A percentile compares a stretch with the other conserved stretches of the same genome.
Conservation (phyloP, 805 yeast species). For the Suhomyces sp. region DNA sequence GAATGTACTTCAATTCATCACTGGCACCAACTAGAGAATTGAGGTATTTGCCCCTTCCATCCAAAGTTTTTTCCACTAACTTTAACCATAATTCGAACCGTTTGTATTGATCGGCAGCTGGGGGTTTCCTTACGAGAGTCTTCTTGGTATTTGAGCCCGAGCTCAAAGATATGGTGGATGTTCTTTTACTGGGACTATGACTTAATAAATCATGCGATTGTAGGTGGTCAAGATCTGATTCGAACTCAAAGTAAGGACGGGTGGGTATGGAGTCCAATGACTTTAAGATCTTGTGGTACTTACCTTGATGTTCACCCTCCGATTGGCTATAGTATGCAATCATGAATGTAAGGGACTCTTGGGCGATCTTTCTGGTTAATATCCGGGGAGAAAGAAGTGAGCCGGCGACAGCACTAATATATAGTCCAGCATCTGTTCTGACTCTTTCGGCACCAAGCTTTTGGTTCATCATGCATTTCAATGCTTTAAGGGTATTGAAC, state of each 20-base stretch:
- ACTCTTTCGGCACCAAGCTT: conserved; percentile 61
- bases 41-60: conserved; percentile 78
- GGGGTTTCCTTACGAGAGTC: conserved; percentile 35
- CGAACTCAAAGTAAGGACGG: conserved; percentile 40
- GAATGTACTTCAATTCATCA: conserved; percentile 61
- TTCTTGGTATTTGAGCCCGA: conserved; percentile 6
- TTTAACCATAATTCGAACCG: conserved; percentile 71
- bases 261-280: conserved; percentile 47
- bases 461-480: conserved; percentile 69
- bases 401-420: conserved; percentile 61
- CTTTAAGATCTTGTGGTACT: conserved; percentile 56
- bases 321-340: conserved; percentile 35
- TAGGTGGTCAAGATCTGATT: conserved; percentile 27
- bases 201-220: not conserved
- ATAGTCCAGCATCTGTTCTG: conserved; percentile 38
- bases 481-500: conserved; percentile 69
- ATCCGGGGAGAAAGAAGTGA: conserved; percentile 74
- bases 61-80: conserved; percentile 63
- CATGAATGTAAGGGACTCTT: conserved; percentile 63
- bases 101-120: conserved; percentile 35
- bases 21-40: conserved; percentile 93
- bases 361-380: conserved; percentile 72
- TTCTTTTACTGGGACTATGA: conserved; percentile 1
- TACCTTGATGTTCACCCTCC: conserved; percentile 26
- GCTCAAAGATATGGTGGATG: conserved; percentile 1